A percentile compares a stretch with the other conserved stretches of the same genome.
Conservation (phyloP, 345 rosid genomes). For the Triadica sebifera region DNA sequence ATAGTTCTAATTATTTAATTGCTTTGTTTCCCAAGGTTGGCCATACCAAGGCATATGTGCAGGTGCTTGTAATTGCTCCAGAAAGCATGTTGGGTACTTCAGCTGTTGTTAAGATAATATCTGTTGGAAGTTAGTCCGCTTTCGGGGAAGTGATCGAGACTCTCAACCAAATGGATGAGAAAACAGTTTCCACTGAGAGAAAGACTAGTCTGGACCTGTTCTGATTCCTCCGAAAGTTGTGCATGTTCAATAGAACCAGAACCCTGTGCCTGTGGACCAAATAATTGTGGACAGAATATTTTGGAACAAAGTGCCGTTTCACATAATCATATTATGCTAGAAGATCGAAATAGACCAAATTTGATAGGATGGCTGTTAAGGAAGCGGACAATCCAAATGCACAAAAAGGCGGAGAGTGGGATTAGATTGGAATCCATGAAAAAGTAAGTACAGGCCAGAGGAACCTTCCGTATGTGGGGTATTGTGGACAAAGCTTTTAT, state of each 20-base stretch:
- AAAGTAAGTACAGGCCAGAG: constrained; percentile 30
- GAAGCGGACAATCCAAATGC: constrained; percentile 33
- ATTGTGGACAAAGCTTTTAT: constrained; percentile 50
- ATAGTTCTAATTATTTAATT: background rate
- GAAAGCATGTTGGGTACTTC: constrained; percentile 71
- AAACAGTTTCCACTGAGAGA: constrained; percentile 22
- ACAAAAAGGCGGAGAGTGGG: constrained; percentile 28
- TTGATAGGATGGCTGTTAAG: constrained; percentile 52
- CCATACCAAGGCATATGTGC: constrained; percentile 82
- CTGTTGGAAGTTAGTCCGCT: constrained; percentile 93
- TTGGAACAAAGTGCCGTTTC: constrained; percentile 12
- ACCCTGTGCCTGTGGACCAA: constrained; percentile 46
- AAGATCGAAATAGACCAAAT: constrained; percentile 31
- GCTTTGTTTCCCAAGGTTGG: constrained; percentile 61
- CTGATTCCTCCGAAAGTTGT: constrained; percentile 34
- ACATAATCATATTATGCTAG: constrained; percentile 23
- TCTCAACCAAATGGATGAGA: constrained; percentile 27
- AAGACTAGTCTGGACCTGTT: constrained; percentile 29
- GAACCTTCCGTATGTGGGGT: constrained; percentile 40
- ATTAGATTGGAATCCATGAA: constrained; percentile 16
- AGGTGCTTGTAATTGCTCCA: constrained; percentile 72
- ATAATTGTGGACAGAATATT: constrained; percentile 39
- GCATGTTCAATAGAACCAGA: constrained; percentile 43
- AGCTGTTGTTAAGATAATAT: constrained; percentile 78
- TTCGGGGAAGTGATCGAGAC: constrained; percentile 76